phyloP scores from a whole-genome alignment of 2,329 filamentous ascomycete genomes.

The Chaetomiaceae sp. region DNA sequence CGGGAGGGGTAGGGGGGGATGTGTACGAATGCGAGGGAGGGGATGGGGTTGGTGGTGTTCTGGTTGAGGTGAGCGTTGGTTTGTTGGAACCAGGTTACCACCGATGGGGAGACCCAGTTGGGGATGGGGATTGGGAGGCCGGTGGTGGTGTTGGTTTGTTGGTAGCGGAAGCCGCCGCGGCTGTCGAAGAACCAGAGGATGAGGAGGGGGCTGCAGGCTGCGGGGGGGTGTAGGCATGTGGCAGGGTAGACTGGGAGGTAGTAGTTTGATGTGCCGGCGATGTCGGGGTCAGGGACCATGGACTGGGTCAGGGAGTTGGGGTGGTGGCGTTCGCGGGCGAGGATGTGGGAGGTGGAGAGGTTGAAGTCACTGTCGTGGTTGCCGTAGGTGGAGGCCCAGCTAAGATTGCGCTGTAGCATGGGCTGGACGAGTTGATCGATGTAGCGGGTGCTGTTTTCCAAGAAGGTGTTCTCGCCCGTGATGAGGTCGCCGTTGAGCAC shows the following conservation, averaged over 20 bases:
- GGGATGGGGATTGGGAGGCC: slow-evolving; percentile 23
- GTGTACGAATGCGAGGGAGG: slow-evolving; percentile 46
- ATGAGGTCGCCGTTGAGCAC: slow-evolving; percentile 61
- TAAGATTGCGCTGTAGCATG: slow-evolving; percentile 39
- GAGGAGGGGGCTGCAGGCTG: slow-evolving; percentile 25
- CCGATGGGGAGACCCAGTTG: slow-evolving; percentile 42
- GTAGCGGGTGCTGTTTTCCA: slow-evolving; percentile 45
- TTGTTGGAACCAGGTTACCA: slow-evolving; percentile 41
- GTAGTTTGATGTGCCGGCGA: slow-evolving; percentile 31
- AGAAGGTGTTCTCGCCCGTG: slow-evolving; percentile 51
- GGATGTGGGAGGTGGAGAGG: slow-evolving; percentile 30
- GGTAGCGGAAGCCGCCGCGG: slow-evolving; percentile 43
- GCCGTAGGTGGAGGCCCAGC: slow-evolving; percentile 56
- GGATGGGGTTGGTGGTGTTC: slow-evolving; percentile 33
- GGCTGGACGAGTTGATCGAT: slow-evolving; percentile 46
- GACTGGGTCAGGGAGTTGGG: slow-evolving; percentile 23
- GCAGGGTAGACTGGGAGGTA: slow-evolving; percentile 29
- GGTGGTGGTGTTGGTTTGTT: slow-evolving; percentile 19
- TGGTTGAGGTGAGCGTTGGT: slow-evolving; percentile 32
- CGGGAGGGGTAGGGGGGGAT: slow-evolving; percentile 37
- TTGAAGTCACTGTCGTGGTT: slow-evolving; percentile 51
- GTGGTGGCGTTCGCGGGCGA: slow-evolving; percentile 26
- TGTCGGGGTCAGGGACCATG: slow-evolving; percentile 23
- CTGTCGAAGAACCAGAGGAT: slow-evolving; percentile 61
- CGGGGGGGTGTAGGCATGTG: slow-evolving; percentile 10